phyloP scores from a whole-genome alignment of 2,329 filamentous ascomycete genomes.

The Annulohypoxylon truncatum region DNA sequence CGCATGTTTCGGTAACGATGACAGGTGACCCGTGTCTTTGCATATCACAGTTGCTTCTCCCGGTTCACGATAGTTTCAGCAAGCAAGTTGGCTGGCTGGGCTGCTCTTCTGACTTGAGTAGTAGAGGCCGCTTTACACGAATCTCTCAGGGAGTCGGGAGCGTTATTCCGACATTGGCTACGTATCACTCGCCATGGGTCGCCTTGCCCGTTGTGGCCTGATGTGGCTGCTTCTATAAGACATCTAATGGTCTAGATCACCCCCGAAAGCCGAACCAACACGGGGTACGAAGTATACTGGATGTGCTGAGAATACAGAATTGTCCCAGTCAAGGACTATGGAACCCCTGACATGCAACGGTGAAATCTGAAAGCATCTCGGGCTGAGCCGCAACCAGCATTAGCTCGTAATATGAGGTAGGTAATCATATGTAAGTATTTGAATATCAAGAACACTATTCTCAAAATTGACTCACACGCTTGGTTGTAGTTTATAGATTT shows the following conservation, averaged over 20 bases:
- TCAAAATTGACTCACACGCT: not conserved
- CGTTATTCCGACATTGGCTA: slow-evolving; percentile 17
- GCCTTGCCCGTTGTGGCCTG: slow-evolving; percentile 43
- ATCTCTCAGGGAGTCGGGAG: slow-evolving; percentile 9
- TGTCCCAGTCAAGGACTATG: slow-evolving; percentile 11
- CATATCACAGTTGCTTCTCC: slow-evolving; percentile 25
- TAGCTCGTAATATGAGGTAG: not conserved
- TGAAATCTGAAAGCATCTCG: not conserved
- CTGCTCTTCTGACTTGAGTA: slow-evolving; percentile 2
- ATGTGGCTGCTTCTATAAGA: slow-evolving; percentile 45
- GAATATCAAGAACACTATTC: not conserved
- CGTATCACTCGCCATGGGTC: slow-evolving; percentile 18
- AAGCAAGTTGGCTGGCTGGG: not conserved
- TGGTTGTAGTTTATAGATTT: not conserved
- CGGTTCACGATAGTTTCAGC: slow-evolving; percentile 18
- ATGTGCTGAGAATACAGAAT: slow-evolving; percentile 23
- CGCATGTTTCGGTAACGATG: slow-evolving; percentile 34
- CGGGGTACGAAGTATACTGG: slow-evolving; percentile 25
- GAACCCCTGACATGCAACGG: slow-evolving; percentile 5
- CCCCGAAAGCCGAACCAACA: slow-evolving; percentile 19
- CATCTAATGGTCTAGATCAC: slow-evolving; percentile 36
- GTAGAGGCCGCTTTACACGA: slow-evolving; percentile 3
- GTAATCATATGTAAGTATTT: not conserved
- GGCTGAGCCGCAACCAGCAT: slow-evolving; percentile 26
- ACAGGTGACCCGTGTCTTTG: slow-evolving; percentile 34